Percentiles rank a stretch among this genome's conserved stretches.
Conservation (phyloP, 1,284 basidiomycete species). For the Ustilago esculenta region DNA sequence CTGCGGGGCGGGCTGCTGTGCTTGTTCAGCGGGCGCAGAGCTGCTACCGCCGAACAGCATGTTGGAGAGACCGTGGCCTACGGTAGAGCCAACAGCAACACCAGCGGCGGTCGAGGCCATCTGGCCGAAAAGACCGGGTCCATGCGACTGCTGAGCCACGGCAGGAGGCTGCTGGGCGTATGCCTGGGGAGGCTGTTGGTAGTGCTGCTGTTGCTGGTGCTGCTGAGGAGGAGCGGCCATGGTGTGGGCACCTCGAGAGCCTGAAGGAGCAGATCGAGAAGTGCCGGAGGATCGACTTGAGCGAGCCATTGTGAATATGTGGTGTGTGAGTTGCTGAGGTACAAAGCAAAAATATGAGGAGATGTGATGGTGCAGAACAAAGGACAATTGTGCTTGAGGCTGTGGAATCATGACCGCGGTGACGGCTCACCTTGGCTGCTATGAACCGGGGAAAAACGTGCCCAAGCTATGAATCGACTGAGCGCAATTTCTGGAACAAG, state of each 20-base stretch:
- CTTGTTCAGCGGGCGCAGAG: constrained; percentile 61
- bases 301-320: constrained; percentile 61
- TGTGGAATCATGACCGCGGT: constrained; percentile 2
- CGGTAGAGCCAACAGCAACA: constrained; percentile 81
- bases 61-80: constrained; percentile 82
- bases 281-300: constrained; percentile 54
- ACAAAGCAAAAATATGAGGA: constrained; percentile 1
- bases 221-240: constrained; percentile 55
- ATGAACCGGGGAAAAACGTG: constrained; percentile 40
- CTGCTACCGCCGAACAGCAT: constrained; percentile 81
- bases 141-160: constrained; percentile 38
- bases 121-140: constrained; percentile 64
- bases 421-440: no score
- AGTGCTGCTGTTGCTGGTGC: constrained; percentile 33
- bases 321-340: no score
- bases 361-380: constrained; percentile 11
- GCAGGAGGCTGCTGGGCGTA: constrained; percentile 36
- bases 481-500: constrained; percentile 9
- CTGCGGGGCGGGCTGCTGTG: constrained; percentile 49
- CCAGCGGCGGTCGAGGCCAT: constrained; percentile 90
- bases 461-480: constrained; percentile 29
- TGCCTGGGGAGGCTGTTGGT: constrained; percentile 33
- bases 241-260: constrained; percentile 63
- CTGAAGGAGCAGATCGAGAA: constrained; percentile 57
- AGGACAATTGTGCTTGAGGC: not conserved